Percentiles rank a stretch among this genome's conserved stretches.
Evolutionary conservation across 192 early-diverging fungal genomes (phyloP).

Genomic region (Jimgerdemannia lactiflua): DNA sequence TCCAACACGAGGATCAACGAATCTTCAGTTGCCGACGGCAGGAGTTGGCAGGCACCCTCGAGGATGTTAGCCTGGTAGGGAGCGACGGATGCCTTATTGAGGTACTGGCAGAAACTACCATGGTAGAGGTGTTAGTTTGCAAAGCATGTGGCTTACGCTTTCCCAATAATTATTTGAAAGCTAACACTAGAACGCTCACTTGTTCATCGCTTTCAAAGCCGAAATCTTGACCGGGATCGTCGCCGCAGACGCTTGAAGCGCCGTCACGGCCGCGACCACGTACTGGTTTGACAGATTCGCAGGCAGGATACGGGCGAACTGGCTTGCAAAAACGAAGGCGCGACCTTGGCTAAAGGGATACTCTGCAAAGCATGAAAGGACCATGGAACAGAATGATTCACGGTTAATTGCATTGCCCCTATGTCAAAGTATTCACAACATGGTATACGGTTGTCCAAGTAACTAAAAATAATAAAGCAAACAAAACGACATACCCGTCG

Average conservation of each 20-base stretch:
- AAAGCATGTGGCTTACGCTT: not conserved
- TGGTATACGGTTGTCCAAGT: not conserved
- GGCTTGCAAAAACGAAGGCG: constrained; percentile 82
- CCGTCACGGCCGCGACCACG: constrained; percentile 72
- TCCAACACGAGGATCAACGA: constrained; percentile 65
- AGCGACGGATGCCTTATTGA: constrained; percentile 43
- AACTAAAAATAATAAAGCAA: constrained; percentile 9
- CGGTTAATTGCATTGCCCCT: constrained; percentile 22
- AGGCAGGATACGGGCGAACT: constrained; percentile 74
- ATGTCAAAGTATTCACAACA: not conserved
- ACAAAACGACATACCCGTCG: constrained; percentile 36
- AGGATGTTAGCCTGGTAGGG: constrained; percentile 61
- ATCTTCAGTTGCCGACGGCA: constrained; percentile 62
- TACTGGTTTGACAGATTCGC: constrained; percentile 64
- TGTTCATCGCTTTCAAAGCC: constrained; percentile 64
- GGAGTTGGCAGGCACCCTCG: constrained; percentile 53
- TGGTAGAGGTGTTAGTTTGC: not conserved
- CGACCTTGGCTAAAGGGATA: constrained; percentile 88
- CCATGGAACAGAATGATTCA: too few species aligned
- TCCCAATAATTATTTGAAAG: constrained; percentile 2
- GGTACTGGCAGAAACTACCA: constrained; percentile 45
- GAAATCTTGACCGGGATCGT: constrained; percentile 66
- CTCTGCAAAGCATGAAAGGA: constrained; percentile 20
- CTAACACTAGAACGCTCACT: constrained; percentile 33
- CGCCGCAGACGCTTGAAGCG: constrained; percentile 49